Base-by-base conservation (phyloP, 345 rosid genomes). In the Salix viminalis region DNA sequence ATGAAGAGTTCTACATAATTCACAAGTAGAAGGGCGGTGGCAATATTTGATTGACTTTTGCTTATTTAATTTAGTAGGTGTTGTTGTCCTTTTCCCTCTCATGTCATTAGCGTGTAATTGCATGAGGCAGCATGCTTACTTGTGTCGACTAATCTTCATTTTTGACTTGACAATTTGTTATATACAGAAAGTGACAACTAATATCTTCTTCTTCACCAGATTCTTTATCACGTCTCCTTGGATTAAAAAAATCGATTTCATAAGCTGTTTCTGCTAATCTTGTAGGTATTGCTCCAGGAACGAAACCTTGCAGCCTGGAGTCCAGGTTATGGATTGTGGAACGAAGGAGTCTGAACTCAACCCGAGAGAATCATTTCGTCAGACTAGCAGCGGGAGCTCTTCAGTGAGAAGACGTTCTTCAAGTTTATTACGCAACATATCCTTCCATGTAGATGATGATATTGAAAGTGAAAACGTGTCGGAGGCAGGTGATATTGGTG, bases 401-500 rank as follows among this genome's bases (percentile, higher is more conserved):
- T 90, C 94, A 73, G 58, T 86, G 24, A 80, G 88, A 46, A 83
- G 86, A 76, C 80, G 80, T 4, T 88, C 92, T n/a, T 21, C 82
- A 39, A 85, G 83, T 48, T 77, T 88, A 76, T 82, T 90, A 52
- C 79, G 86, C 34, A 74, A 64, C 32, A 24, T 74, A 72, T 71
- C 85, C 37, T 77, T 72, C 56, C 71, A 80, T 7, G 41, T 73
- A 18, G 85, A 83, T 82, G 90, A 89, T 86, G 90, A 77, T 61
- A 70, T 70, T 60, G 90, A 87, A 76, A 87, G 86, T 48, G 90
- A 87, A 87, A 79, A 68, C 74, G 98, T 87, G 79, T 92, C 98
- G 14, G 93, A 92, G 88, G 97, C 94, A 2, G 98, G 96, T 41
- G 98, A 94, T 85, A 87, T 87, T 62, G 98, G 98, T 34, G 95